Evolutionary conservation across 2,329 filamentous ascomycete genomes (phyloP).

Genomic region (Penicillium sp.): DNA sequence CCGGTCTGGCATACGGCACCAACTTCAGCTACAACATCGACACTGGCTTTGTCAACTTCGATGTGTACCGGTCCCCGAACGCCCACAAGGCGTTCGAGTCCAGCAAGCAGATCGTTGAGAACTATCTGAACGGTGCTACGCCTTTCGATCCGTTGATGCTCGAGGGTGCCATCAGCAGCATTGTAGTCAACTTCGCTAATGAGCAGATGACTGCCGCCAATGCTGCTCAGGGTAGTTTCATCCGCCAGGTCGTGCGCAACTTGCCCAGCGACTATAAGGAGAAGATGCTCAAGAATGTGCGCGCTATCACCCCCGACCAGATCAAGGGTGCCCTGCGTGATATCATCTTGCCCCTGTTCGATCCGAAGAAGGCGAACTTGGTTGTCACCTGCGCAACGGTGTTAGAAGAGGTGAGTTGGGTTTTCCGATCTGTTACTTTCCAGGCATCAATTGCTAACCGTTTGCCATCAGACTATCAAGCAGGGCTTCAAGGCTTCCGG

Average conservation of each 20-base stretch:
- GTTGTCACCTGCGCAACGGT: slow-evolving; percentile 83
- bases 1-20: slow-evolving; percentile 86
- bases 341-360: slow-evolving; percentile 75
- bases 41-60: slow-evolving; percentile 75
- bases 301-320: slow-evolving; percentile 70
- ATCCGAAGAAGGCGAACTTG: slow-evolving; percentile 74
- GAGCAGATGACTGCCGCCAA: slow-evolving; percentile 80
- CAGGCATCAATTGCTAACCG: slow-evolving; percentile 5
- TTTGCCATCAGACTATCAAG: slow-evolving; percentile 60
- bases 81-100: slow-evolving; percentile 80
- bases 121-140: slow-evolving; percentile 66
- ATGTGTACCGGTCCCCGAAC: slow-evolving; percentile 86
- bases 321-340: slow-evolving; percentile 70
- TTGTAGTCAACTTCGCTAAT: slow-evolving; percentile 81
- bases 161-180: slow-evolving; percentile 83
- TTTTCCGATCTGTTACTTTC: slow-evolving; percentile 1
- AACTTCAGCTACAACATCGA: slow-evolving; percentile 74
- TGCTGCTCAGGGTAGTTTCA: slow-evolving; percentile 79
- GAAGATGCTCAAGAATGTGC: slow-evolving; percentile 70
- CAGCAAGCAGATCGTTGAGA: slow-evolving; percentile 68
- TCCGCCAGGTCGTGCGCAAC: slow-evolving; percentile 72
- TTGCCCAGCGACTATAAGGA: slow-evolving; percentile 74
- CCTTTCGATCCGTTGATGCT: slow-evolving; percentile 76
- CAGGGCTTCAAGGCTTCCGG: slow-evolving; percentile 70
- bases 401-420: slow-evolving; percentile 70